These are phyloP conservation scores for Austropuccinia psidii DNA, from an alignment of 1,284 basidiomycete species.

Conservation along the genomic window DNA sequence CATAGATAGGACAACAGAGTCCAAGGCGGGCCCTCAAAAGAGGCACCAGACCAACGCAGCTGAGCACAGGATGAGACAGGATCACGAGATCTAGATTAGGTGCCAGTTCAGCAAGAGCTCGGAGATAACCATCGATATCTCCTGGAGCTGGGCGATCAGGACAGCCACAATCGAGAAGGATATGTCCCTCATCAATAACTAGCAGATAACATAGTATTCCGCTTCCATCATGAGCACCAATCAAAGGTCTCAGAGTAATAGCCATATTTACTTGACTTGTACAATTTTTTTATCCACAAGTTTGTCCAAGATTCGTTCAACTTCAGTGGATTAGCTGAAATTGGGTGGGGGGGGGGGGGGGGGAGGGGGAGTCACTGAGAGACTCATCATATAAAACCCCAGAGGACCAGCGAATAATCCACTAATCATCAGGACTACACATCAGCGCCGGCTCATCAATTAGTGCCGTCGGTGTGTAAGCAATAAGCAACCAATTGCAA, in stretches of 20 bases:
- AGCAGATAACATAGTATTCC: conserved; percentile 62
- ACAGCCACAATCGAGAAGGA: conserved; percentile 52
- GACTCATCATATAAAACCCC: too few relatives aligned
- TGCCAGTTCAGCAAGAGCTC: conserved; percentile 43
- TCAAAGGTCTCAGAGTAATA: conserved; percentile 41
- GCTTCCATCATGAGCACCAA: conserved; percentile 39
- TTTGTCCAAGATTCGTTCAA: too few relatives aligned
- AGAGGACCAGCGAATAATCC: too few relatives aligned
- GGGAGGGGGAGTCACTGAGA: too few relatives aligned
- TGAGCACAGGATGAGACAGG: conserved; percentile 84
- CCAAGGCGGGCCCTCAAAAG: conserved; percentile 83
- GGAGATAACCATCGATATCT: conserved; percentile 29
- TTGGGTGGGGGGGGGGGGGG: too few relatives aligned
- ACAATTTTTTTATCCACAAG: too few relatives aligned
- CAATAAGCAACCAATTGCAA: too few relatives aligned
- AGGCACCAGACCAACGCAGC: conserved; percentile 65
- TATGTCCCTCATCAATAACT: conserved; percentile 86
- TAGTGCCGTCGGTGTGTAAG: too few relatives aligned
- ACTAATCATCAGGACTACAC: too few relatives aligned
- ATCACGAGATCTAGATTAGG: conserved; percentile 75
- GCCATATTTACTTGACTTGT: too few relatives aligned
- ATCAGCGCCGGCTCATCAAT: too few relatives aligned
- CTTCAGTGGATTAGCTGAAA: too few relatives aligned
- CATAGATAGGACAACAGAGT: conserved; percentile 82
- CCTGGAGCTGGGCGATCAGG: background rate